A percentile compares a stretch with the other conserved stretches of the same genome.
These are phyloP conservation scores for Magnolia officinalis DNA, from an alignment of 164 flowering plant species.

Conservation along the genomic window DNA sequence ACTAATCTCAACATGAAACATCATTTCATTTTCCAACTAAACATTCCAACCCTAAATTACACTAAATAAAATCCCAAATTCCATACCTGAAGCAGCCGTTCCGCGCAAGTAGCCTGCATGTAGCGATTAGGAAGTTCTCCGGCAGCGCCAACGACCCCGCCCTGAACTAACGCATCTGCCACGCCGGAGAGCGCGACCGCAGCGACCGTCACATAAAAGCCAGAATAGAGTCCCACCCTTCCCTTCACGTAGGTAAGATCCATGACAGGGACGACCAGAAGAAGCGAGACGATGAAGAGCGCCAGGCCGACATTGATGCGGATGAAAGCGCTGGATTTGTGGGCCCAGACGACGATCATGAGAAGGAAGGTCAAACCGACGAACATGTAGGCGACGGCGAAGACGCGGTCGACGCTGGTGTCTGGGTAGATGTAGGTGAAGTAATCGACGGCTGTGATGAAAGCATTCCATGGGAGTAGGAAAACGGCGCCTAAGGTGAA, in stretches of 20 bases:
- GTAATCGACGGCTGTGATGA: constrained; percentile 98
- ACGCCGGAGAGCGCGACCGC: constrained; percentile 57
- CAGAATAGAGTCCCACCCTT: constrained; percentile 52
- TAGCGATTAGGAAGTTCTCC: constrained; percentile 88
- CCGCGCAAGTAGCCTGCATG: constrained; percentile 96
- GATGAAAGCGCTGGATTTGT: constrained; percentile 37
- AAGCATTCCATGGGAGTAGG: constrained; percentile 97
- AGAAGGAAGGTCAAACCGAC: constrained; percentile 45
- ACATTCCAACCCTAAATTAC: neutral
- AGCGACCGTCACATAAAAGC: constrained; percentile 60
- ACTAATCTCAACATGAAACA: neutral
- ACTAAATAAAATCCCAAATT: neutral
- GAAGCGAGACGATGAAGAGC: constrained; percentile 49
- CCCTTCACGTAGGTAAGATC: constrained; percentile 66
- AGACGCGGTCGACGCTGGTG: constrained; percentile 74
- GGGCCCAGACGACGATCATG: constrained; percentile 45
- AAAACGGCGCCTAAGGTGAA: constrained; percentile 78
- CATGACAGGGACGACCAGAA: constrained; percentile 67
- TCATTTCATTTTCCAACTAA: neutral
- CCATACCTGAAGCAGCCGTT: constrained; percentile 85
- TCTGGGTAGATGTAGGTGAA: constrained; percentile 84
- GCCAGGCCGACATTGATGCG: constrained; percentile 75
- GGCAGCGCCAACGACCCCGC: constrained; percentile 80
- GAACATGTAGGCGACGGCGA: constrained; percentile 75
- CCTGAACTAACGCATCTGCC: constrained; percentile 87